A percentile compares a stretch with the other conserved stretches of the same genome.
Conservation (phyloP, 2,329 filamentous ascomycete genomes). For the Trichoderma sp. region DNA sequence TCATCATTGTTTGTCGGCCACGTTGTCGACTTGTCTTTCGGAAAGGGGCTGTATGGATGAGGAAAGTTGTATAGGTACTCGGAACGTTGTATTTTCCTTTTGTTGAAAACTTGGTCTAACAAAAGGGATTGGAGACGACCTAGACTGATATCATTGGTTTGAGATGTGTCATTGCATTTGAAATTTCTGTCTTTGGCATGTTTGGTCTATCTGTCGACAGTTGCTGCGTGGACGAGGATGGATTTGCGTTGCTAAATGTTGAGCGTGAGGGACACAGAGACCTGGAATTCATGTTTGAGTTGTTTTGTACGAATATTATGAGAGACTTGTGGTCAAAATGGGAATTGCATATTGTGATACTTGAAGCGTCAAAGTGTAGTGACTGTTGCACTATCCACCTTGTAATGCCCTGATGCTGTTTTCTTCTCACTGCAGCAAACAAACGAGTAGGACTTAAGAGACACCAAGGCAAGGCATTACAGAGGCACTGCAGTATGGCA, state of each 20-base stretch:
- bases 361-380: background rate
- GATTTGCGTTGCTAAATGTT: background rate
- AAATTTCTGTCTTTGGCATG: background rate
- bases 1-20: background rate
- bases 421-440: background rate
- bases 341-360: background rate
- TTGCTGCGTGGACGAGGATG: background rate
- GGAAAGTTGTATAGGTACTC: background rate
- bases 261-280: background rate
- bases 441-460: background rate
- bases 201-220: background rate
- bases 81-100: background rate
- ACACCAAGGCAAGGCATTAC: background rate
- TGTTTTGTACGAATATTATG: background rate
- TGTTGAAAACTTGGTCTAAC: background rate
- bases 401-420: background rate
- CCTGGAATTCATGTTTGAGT: background rate
- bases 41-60: background rate
- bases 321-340: background rate
- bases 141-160: background rate
- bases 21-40: background rate
- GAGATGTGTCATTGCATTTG: background rate
- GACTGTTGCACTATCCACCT: background rate
- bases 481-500: background rate
- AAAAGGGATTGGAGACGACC: no score